Evolutionary conservation across 768 basidiomycete species (phyloP), one percentile per base, ranked within the genome.

Genomic region (Russula sp.): DNA sequence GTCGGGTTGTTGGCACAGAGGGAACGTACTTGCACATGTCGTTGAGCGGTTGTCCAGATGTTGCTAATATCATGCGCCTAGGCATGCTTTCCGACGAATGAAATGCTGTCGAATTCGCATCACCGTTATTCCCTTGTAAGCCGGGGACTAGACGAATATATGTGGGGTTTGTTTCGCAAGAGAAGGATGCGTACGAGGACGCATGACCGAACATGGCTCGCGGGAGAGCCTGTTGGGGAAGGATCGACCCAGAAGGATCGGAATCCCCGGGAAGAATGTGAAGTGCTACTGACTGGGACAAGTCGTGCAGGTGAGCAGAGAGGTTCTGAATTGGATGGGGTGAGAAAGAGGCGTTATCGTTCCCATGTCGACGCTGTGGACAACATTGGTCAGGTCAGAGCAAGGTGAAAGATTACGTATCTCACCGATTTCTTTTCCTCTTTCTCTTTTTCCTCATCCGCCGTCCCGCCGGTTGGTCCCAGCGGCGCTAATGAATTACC

Each of bases 11-110:
- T 7, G 85, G 84, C 7, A 84, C 86, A 8, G 84, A 80, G 11
- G 83, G 80, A 47, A 98, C 78, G 75, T 99, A 99, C 72, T 93
- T 95, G 81, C 85, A 93, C 77, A 98, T 88, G 71, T 99, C 97
- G 72, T 98, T 89, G 22, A 98, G 71, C 6, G 94, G 89, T 73
- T 99, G 97, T 6, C 97, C 97, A 31, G 91, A 89, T 57, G 89
- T 89, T n/a, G 87, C 82, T 45, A 99, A 77, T 49, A 98, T 75
- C 27, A 85, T 88, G 61, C 83, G 79, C 54, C 44, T 42, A 72
- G 64, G 58, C 69, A 55, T 45, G 34, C 9, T 59, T 44, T 57
- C 61, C 50, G 45, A 63, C 55, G 32, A 59, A 18, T 6, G 31
- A 32, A 16, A 57, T 40, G 11, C 50, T 44, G 59, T 52, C 59